Conservation (phyloP, 139 green algal species). For the Pleodorina starrii region DNA sequence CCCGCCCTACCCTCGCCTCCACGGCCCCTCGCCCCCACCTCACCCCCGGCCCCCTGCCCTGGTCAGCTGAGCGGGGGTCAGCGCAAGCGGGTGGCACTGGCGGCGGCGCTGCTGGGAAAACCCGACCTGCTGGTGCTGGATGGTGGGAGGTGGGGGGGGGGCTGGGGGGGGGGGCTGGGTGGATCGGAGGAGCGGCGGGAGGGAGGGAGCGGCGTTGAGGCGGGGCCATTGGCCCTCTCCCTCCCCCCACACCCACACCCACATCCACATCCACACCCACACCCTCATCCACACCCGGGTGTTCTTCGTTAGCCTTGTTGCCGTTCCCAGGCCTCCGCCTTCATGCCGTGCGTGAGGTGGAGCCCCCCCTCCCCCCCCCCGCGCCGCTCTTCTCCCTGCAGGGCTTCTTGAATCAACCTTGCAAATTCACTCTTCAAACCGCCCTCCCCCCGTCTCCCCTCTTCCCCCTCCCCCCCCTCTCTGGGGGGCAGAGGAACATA, state of each 20-base stretch:
- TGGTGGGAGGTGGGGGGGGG: slow-evolving; percentile 13
- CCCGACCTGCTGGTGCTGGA: slow-evolving; percentile 88
- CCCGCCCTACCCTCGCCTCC: neutral
- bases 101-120: slow-evolving; percentile 75
- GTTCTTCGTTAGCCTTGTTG: neutral
- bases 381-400: no score
- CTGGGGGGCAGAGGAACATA: no score
- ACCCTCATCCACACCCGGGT: neutral
- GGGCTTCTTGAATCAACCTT: no score
- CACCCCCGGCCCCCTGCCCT: neutral
- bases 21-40: neutral
- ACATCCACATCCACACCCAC: neutral
- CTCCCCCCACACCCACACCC: neutral
- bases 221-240: neutral
- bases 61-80: slow-evolving; percentile 74
- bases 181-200: neutral
- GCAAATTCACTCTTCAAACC: no score
- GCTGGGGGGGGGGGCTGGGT: neutral
- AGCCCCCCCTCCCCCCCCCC: neutral
- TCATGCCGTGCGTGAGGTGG: neutral
- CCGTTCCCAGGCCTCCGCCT: neutral
- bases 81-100: slow-evolving; percentile 80
- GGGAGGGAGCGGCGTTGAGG: no score
- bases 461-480: neutral
- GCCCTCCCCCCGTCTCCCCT: neutral